Percentiles rank a stretch among this genome's conserved stretches.
Conservation (phyloP, 2,329 filamentous ascomycete genomes). For the Trichoderma atroviride region DNA sequence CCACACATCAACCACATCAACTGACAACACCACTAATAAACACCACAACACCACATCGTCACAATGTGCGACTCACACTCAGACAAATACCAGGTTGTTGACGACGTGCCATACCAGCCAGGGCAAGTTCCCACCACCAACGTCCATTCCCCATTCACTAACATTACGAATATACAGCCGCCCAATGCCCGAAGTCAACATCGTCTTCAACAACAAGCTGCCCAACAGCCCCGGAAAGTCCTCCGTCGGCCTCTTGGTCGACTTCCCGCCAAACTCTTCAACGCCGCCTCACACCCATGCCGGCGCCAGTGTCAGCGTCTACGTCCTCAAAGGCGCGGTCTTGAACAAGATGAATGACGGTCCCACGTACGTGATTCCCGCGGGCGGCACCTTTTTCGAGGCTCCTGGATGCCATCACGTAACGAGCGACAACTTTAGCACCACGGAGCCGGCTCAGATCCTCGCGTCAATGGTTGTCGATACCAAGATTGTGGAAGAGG, state of each 20-base stretch:
- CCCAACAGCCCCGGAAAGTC: slow-evolving; percentile 32
- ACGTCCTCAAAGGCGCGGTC: slow-evolving; percentile 30
- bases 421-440: slow-evolving; percentile 31
- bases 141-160: not conserved
- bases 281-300: slow-evolving; percentile 33
- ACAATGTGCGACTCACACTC: not conserved
- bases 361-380: slow-evolving; percentile 29
- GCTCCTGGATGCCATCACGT: slow-evolving; percentile 33
- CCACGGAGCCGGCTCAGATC: slow-evolving; percentile 25
- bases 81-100: slow-evolving; percentile 8
- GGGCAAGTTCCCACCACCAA: not conserved
- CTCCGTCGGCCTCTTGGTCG: slow-evolving; percentile 31
- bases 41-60: not conserved
- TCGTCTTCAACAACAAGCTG: slow-evolving; percentile 31
- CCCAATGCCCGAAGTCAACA: slow-evolving; percentile 23
- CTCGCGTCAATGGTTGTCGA: slow-evolving; percentile 31
- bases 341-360: slow-evolving; percentile 34
- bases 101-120: slow-evolving; percentile 17
- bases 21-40: not conserved
- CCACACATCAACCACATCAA: not conserved
- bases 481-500: slow-evolving; percentile 29
- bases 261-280: slow-evolving; percentile 29
- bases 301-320: slow-evolving; percentile 30
- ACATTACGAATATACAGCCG: not conserved
- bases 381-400: slow-evolving; percentile 33